phyloP scores from a whole-genome alignment of 176 grass and related monocot species.

The Otatea glauca region DNA sequence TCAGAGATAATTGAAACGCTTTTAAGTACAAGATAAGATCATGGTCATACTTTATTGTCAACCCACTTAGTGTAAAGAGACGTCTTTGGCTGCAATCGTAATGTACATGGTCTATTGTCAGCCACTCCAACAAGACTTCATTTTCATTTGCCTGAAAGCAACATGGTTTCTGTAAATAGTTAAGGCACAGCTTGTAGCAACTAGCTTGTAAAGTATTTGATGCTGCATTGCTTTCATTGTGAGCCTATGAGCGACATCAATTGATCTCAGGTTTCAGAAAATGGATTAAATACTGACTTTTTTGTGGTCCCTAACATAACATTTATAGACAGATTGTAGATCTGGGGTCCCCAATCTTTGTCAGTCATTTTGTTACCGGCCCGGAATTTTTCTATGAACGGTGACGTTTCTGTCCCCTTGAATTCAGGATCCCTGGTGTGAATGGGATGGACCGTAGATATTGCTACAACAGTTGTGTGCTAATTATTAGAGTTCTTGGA shows the following conservation, averaged over 20 bases:
- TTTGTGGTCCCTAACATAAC: constrained; percentile 45
- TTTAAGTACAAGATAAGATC: constrained; percentile 57
- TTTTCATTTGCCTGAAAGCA: constrained; percentile 43
- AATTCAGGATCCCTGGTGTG: constrained; percentile 33
- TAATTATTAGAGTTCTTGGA: constrained; percentile 39
- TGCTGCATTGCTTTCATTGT: constrained; percentile 27
- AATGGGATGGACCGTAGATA: constrained; percentile 45
- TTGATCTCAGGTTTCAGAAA: constrained; percentile 45
- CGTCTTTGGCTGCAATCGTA: constrained; percentile 30
- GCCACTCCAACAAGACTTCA: constrained; percentile 34
- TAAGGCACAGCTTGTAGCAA: constrained; percentile 24
- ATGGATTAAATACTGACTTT: constrained; percentile 21
- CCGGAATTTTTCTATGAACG: constrained; percentile 29
- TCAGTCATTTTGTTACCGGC: constrained; percentile 45
- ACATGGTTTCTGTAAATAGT: constrained; percentile 41
- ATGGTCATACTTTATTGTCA: constrained; percentile 49
- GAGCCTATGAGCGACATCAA: constrained; percentile 33
- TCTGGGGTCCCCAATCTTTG: constrained; percentile 51
- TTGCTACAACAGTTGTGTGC: constrained; percentile 8
- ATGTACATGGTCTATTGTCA: constrained; percentile 28
- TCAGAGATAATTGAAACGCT: constrained; percentile 44
- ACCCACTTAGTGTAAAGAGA: constrained; percentile 44
- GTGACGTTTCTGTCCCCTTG: constrained; percentile 40
- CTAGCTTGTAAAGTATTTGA: constrained; percentile 36
- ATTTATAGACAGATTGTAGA: constrained; percentile 36